A percentile compares a stretch with the other conserved stretches of the same genome.
Conservation (phyloP, 176 grass and related monocot species). For the Secale cereale region DNA sequence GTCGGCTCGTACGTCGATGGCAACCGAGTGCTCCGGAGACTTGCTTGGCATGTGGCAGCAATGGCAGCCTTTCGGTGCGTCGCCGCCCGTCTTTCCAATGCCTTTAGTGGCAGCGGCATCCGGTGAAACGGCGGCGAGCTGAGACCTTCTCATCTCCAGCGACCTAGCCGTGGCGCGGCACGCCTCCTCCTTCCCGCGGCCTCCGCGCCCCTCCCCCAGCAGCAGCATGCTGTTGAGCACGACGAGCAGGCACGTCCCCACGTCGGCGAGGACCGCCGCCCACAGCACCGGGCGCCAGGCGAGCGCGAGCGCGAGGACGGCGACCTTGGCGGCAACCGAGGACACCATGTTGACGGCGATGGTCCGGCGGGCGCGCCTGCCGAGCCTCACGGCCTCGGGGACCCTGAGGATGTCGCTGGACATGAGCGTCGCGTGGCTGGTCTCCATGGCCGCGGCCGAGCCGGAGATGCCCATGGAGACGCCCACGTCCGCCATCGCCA, state of each 20-base stretch:
- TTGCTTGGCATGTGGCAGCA: slow-evolving; percentile 7
- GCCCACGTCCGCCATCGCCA: slow-evolving; percentile 57
- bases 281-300: slow-evolving; percentile 53
- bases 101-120: not conserved
- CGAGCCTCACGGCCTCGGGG: slow-evolving; percentile 61
- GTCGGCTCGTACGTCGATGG: not conserved
- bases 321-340: slow-evolving; percentile 39
- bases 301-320: slow-evolving; percentile 33
- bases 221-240: not conserved
- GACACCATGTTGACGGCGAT: slow-evolving; percentile 41
- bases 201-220: not conserved
- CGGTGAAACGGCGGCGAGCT: not conserved
- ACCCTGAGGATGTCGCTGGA: slow-evolving; percentile 89
- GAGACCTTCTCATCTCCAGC: not conserved
- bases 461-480: slow-evolving; percentile 93
- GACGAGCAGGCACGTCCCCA: not conserved
- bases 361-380: slow-evolving; percentile 54
- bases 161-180: slow-evolving; percentile 27
- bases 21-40: not conserved
- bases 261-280: slow-evolving; percentile 65
- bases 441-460: slow-evolving; percentile 90
- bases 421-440: slow-evolving; percentile 91
- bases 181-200: not conserved
- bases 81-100: not conserved
- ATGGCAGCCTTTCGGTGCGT: not conserved